Base-by-base conservation (phyloP, 2,329 filamentous ascomycete genomes). In the Fusarium lyarnte region DNA sequence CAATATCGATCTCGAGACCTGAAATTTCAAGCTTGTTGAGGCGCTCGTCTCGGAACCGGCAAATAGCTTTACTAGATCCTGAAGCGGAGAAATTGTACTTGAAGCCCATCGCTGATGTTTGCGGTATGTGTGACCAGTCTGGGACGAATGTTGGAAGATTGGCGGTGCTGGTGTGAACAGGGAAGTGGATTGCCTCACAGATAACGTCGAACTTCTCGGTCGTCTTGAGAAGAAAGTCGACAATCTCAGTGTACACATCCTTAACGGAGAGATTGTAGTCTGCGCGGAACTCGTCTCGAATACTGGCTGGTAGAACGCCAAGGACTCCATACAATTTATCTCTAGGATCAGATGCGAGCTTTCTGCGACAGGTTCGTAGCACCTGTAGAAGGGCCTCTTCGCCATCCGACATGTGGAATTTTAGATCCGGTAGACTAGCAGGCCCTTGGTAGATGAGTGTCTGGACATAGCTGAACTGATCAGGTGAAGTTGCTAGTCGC, bases 1-100 rank as follows among this genome's bases (percentile, higher is more conserved):
- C 38, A 4, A 43, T 27, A 9, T 72, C 69, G 0, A 72, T n/a
- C 3, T 63, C 52, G 4, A 72, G 55, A 0, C 31, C 63, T 1
- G 63, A 69, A 17, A 72, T 65, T 25, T 69, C 58, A 36, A 72
- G 54, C n/a, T 69, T 72, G 39, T 55, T 72, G 23, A 72, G 6
- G 1, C 69, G 63, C 8, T 69, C 36, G 5, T 72, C 69, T 0
- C 33, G 43, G 8, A 72, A 72, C 5, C 25, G 17, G 8, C 58
- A 69, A 0, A 58, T 29, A 2, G 63, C 69, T 5, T 64, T 64
- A 2, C 35, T 60, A 0, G 39, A 51, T 0, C 58, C 63, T 4
- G 69, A 53, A 23, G 69, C 69, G 1, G 55, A 27, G 5, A 72
- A 72, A 2, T 46, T 60, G 14, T 72, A 72, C 4, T 53, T 64